Evolutionary conservation across 2,329 filamentous ascomycete genomes (phyloP).

Genomic region (Colletotrichum cuscutae): DNA sequence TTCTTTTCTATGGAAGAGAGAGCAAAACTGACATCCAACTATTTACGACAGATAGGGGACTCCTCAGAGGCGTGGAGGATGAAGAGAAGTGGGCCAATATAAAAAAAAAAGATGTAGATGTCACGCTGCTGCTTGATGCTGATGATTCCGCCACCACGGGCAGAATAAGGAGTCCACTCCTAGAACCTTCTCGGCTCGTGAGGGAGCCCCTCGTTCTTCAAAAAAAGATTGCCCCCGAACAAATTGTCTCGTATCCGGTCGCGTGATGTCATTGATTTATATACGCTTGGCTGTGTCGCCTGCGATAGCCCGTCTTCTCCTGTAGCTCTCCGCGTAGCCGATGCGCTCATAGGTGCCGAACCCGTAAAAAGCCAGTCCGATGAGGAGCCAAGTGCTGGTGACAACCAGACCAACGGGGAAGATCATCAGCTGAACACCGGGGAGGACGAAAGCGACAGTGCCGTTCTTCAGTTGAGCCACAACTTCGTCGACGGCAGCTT

Average conservation of each 20-base stretch:
- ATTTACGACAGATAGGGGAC: constrained; percentile 22
- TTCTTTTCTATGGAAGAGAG: constrained; percentile 21
- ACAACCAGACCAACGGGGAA: constrained; percentile 78
- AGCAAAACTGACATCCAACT: constrained; percentile 22
- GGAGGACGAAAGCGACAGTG: constrained; percentile 73
- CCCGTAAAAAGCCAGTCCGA: constrained; percentile 68
- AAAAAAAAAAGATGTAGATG: constrained; percentile 2
- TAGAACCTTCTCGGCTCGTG: not conserved
- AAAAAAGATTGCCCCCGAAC: not conserved
- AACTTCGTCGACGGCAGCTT: constrained; percentile 60
- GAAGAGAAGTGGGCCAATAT: not conserved
- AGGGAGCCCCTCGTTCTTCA: not conserved
- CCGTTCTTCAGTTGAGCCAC: constrained; percentile 58
- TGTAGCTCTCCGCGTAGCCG: constrained; percentile 72
- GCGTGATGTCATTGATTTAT: constrained; percentile 5
- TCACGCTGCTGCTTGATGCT: constrained; percentile 35
- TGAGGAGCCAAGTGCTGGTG: constrained; percentile 68
- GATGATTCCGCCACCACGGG: constrained; percentile 20
- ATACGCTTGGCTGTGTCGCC: constrained; percentile 43
- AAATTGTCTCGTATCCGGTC: not conserved
- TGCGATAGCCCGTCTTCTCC: constrained; percentile 58
- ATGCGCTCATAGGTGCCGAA: constrained; percentile 75
- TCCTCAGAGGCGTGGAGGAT: not conserved
- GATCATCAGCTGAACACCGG: constrained; percentile 74
- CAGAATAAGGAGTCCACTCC: not conserved